Base-by-base conservation (phyloP, 2,329 filamentous ascomycete species). In the Scleromitrula shiraiana region DNA sequence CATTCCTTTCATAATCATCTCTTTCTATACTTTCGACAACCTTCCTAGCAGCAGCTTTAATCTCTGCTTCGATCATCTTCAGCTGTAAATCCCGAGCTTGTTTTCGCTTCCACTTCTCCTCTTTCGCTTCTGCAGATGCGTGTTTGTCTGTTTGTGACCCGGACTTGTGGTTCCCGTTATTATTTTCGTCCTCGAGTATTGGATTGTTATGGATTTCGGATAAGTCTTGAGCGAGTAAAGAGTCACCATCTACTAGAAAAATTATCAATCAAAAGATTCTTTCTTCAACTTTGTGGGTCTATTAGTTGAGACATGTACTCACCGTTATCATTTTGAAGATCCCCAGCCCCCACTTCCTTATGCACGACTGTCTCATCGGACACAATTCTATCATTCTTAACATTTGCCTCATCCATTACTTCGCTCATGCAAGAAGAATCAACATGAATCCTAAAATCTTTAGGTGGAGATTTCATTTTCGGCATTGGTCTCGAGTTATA, bases 1-100 rank as follows among this genome's bases (percentile, higher is more conserved):
- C 17, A 12, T 32, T 12, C 32, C 30, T 22, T 4, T 5, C 8
- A 27, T 8, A 65, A 45, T 59, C 61, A 30, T 69, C 64, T 29
- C 66, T 58, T 46, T 72, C 70, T 14, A 75, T 69, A 33, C 69
- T 70, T 2, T 68, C 70, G 8, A 77, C 67, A 12, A 77, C 73
- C 19, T 72, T 72, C 42, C 70, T 66, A 1, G 75, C 75, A 0
- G 74, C 75, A 20, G 70, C 70, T 26, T 76, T 72, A 50, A 78
- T 77, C 29, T 76, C 64, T 6, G 71, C 74, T 55, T 78, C 72
- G 2, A 75, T 74, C 5, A 56, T 49, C 15, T 59, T 53, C 5
- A 61, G 50, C 22, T 60, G 59, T 3, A 51, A 52, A 33, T 57
- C 52, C 47, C 57, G 54, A 8, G 50, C 58, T 36, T 47, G 23